phyloP scores from a whole-genome alignment of 345 rosid genomes.

The Gossypium thurberi region DNA sequence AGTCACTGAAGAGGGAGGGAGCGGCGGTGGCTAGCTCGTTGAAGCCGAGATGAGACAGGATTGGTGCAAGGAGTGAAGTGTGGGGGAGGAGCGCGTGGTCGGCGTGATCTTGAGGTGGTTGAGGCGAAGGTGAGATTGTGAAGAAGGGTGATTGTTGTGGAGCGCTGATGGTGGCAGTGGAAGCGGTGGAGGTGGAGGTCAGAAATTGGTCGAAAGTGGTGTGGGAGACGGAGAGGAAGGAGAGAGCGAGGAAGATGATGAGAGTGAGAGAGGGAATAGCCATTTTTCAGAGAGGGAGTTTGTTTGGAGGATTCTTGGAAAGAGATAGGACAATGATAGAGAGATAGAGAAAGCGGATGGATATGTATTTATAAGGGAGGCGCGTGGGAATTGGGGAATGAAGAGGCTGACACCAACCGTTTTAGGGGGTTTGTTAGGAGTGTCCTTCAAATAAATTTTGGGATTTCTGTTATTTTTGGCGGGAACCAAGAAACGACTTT shows the following conservation, averaged over 20 bases:
- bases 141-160: constrained; percentile 9
- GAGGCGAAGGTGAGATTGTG: constrained; percentile 3
- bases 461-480: constrained; percentile 22
- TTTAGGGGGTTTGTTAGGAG: background rate
- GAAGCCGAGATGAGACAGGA: constrained; percentile 62
- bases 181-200: constrained; percentile 1
- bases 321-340: too few species aligned
- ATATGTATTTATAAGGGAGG: constrained; percentile 9
- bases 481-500: constrained; percentile 6
- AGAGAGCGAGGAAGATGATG: constrained; percentile 5
- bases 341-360: background rate
- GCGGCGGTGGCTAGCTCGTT: constrained; percentile 48
- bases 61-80: constrained; percentile 35
- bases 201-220: constrained; percentile 7
- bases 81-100: constrained; percentile 27
- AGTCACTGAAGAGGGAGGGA: constrained; percentile 36
- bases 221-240: constrained; percentile 12
- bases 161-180: background rate
- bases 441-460: background rate
- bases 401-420: background rate
- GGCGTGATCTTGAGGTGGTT: constrained; percentile 8
- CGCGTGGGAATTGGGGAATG: constrained; percentile 15
- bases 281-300: constrained; percentile 18
- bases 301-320: too few species aligned
- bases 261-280: constrained; percentile 10